A percentile compares a stretch with the other conserved stretches of the same genome.
phyloP scores from a whole-genome alignment of 257 asterid species.

The Striga asiatica region DNA sequence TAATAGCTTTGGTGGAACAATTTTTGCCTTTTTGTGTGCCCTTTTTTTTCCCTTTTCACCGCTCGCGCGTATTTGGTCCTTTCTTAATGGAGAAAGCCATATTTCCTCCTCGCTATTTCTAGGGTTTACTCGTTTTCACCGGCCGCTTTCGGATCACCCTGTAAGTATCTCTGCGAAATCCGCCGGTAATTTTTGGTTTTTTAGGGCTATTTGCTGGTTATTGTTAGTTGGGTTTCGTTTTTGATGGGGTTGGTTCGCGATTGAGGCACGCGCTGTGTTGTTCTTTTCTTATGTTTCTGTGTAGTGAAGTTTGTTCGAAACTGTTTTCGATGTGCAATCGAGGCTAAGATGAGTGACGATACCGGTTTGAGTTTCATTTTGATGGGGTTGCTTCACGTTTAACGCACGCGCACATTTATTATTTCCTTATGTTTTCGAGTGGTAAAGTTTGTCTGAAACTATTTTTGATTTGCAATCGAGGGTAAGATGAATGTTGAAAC shows the following conservation, averaged over 20 bases:
- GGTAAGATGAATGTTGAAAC: not conserved
- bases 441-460: not conserved
- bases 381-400: constrained; percentile 15
- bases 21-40: not conserved
- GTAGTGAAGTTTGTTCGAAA: too few species aligned
- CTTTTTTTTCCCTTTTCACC: not conserved
- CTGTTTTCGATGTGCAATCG: too few species aligned
- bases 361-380: not conserved
- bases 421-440: not conserved
- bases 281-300: too few species aligned
- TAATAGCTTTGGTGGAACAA: constrained; percentile 8
- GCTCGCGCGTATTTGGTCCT: constrained; percentile 9
- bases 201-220: not conserved
- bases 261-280: too few species aligned
- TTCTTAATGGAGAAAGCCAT: not conserved
- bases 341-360: too few species aligned
- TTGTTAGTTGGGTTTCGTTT: too few species aligned
- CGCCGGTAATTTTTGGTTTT: not conserved
- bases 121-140: constrained; percentile 12
- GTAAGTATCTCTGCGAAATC: constrained; percentile 13
- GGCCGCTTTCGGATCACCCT: not conserved
- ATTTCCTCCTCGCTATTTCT: not conserved
- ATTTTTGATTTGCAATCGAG: constrained; percentile 8
- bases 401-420: constrained; percentile 6
- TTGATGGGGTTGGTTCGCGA: too few species aligned